A percentile compares a stretch with the other conserved stretches of the same genome.
Evolutionary conservation across 805 yeast genomes (phyloP).

Genomic region (Wickerhamomyces rabaulensis): DNA sequence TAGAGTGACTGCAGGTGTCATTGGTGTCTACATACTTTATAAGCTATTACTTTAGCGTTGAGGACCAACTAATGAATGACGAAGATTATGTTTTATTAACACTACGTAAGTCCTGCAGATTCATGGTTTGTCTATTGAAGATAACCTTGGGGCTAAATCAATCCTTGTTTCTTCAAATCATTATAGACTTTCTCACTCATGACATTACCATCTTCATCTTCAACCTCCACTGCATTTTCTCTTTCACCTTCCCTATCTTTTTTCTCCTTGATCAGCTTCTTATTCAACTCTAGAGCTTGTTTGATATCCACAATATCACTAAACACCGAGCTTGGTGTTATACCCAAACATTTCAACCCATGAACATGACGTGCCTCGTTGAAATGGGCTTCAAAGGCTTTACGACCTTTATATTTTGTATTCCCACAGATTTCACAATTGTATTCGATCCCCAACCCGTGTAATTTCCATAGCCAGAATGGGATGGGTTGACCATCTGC

Average conservation of each 20-base stretch:
- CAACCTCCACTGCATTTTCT: conserved; percentile 71
- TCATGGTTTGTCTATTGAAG: too few relatives aligned
- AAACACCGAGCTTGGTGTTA: conserved; percentile 47
- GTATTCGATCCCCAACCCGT: conserved; percentile 72
- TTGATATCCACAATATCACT: conserved; percentile 59
- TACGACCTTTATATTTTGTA: conserved; percentile 64
- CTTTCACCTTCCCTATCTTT: conserved; percentile 23
- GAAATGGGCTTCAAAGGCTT: conserved; percentile 71
- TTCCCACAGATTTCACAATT: conserved; percentile 88
- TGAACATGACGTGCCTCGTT: conserved; percentile 60
- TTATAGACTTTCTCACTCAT: conserved; percentile 79
- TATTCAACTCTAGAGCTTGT: conserved; percentile 64
- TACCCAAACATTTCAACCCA: conserved; percentile 73
- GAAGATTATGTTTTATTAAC: too few relatives aligned
- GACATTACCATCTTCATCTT: conserved; percentile 90
- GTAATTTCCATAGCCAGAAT: conserved; percentile 84
- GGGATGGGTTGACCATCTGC: conserved; percentile 93
- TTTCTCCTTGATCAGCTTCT: conserved; percentile 28
- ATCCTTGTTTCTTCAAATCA: conserved; percentile 85
- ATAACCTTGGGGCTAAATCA: too few relatives aligned
- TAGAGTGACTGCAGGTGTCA: not conserved
- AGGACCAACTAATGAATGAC: not conserved
- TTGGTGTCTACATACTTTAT: not conserved
- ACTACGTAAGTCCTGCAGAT: too few relatives aligned
- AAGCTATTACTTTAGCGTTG: not conserved